Evolutionary conservation across 2,329 filamentous ascomycete species (phyloP).

Genomic region (Beauveria brongniartii): DNA sequence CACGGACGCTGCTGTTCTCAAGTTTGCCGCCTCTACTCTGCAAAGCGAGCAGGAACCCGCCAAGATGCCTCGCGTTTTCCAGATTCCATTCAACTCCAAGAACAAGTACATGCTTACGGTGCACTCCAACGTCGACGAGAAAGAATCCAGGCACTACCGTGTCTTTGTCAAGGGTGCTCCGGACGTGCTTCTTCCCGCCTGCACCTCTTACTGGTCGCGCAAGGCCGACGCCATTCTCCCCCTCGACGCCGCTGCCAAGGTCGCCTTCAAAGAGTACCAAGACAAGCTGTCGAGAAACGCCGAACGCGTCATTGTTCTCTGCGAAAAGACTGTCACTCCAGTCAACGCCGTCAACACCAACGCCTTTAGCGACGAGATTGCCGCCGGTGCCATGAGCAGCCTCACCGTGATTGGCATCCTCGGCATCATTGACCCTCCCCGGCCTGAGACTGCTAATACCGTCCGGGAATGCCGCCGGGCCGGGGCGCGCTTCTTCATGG

Average conservation of each 20-base stretch:
- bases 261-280: constrained; percentile 28
- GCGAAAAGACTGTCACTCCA: constrained; percentile 27
- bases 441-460: constrained; percentile 33
- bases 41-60: constrained; percentile 13
- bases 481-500: constrained; percentile 39
- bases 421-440: constrained; percentile 40
- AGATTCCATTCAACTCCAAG: constrained; percentile 42
- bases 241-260: constrained; percentile 25
- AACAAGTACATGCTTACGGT: constrained; percentile 42
- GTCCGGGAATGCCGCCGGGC: constrained; percentile 35
- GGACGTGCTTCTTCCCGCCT: constrained; percentile 36
- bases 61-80: constrained; percentile 23
- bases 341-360: constrained; percentile 29
- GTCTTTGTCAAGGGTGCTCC: constrained; percentile 47
- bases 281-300: constrained; percentile 33
- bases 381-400: constrained; percentile 29
- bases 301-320: constrained; percentile 35
- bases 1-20: constrained; percentile 34
- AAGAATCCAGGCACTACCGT: constrained; percentile 25
- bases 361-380: constrained; percentile 42
- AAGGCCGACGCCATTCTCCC: constrained; percentile 24
- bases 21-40: constrained; percentile 26
- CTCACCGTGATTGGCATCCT: constrained; percentile 44
- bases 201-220: constrained; percentile 27
- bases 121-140: constrained; percentile 21